Base-by-base conservation (phyloP, 768 basidiomycete species). In the Boletus insuetus region DNA sequence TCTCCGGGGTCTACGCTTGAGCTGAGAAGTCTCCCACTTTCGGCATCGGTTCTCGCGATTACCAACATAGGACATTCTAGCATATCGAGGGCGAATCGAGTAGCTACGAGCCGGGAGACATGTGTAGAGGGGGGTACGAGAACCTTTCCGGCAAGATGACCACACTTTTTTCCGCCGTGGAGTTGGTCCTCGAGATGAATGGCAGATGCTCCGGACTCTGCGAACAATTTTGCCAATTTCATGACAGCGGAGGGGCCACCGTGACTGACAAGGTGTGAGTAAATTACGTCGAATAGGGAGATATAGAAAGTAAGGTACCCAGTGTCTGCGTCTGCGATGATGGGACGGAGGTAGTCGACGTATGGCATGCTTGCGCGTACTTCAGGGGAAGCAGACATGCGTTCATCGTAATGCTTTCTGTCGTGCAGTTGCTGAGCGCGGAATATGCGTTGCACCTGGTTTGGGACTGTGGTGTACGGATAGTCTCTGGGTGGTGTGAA, bases 171-270 rank as follows among this genome's bases (percentile, higher is more conserved):
- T 26, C 91, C 91, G 31, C 95, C 95, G 59, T 95, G 91, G 8
- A 96, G 78, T 68, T 96, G 93, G 72, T 98, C 95, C 69, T 98
- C 95, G 20, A 97, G 71, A 70, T 98, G 95, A 46, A 98, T 89
- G 16, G 82, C 95, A 10, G 94, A 82, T 14, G 91, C 90, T 24
- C 95, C 94, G 49, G 89, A 88, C 76, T 97, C 95, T n/a, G 91
- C 94, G 64, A 98, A 96, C 20, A 94, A 78, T 66, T 97, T 98
- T 37, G 84, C 84, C 9, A 98, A 81, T 74, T 97, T 98, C 89
- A 98, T 93, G 48, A 96, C 90, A 14, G 93, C 82, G 19, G 93
- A 93, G n/a, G 87, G 78, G 17, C 94, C 94, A 46, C 95, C 95
- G 63, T 96, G 94, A 32, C 94, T 95, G 51, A 32, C 24, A 32